Evolutionary conservation across 768 basidiomycete species (phyloP).

Genomic region (Leccinellum luteum): DNA sequence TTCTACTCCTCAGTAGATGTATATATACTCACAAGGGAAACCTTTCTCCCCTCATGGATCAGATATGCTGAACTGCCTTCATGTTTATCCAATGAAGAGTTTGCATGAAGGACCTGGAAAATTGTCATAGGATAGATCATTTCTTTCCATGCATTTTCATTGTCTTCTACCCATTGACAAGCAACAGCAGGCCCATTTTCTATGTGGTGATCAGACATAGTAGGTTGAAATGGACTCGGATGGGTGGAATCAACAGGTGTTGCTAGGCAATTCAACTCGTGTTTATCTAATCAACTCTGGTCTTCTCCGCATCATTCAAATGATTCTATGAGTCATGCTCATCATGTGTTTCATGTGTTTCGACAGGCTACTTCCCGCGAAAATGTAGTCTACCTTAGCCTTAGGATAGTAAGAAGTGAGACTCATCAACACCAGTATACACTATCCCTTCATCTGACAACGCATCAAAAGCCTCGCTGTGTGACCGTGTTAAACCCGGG

Average conservation of each 20-base stretch:
- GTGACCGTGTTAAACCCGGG: background rate
- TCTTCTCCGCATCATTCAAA: background rate
- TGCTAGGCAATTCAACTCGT: background rate
- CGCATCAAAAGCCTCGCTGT: conserved; percentile 67
- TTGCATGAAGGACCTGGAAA: conserved; percentile 48
- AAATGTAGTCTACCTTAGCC: conserved; percentile 2
- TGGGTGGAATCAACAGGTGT: background rate
- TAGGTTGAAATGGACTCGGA: background rate
- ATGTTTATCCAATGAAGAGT: conserved; percentile 28
- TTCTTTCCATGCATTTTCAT: background rate
- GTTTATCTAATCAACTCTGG: background rate
- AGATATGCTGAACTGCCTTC: conserved; percentile 36
- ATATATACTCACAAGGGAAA: conserved; percentile 17
- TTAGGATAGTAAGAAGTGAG: conserved; percentile 62
- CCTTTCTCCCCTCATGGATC: conserved; percentile 43
- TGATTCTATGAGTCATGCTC: background rate
- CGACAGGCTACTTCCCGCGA: background rate
- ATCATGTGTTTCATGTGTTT: background rate
- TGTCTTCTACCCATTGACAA: background rate
- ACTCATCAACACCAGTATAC: conserved; percentile 80
- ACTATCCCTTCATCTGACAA: conserved; percentile 80
- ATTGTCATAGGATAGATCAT: conserved; percentile 52
- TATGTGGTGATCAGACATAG: conserved; percentile 10
- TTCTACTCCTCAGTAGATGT: conserved; percentile 1
- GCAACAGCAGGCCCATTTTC: background rate